Evolutionary conservation across 352 stramenopile genomes (phyloP), one percentile per base, ranked within the genome.

Genomic region (Blastocystis sp.): DNA sequence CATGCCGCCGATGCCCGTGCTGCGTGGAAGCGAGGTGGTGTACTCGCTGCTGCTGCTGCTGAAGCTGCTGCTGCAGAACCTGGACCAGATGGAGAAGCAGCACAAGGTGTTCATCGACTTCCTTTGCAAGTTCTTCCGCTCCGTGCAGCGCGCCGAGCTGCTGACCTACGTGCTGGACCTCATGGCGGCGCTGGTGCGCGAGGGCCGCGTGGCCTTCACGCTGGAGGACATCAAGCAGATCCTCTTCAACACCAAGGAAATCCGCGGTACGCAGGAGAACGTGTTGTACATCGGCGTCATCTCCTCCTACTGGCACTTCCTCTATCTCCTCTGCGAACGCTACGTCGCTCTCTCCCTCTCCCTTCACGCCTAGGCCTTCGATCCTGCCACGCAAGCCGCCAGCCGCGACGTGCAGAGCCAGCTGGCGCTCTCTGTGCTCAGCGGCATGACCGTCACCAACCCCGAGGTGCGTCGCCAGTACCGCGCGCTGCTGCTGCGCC

Each of bases 11-110:
- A 45, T 45, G 4, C 74, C 74, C 2, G 34, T 60, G 45, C 40
- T 84, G 4, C 34, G 48, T 28, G 28, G 53, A 2, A 67, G 60
- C 61, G 74, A 84, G 40, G 9, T 84, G 0, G 11, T 69, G n/a
- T 84, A 67, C 45, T 66, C 74, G 48, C 28, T 84, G 28, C 53
- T 59, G 41, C 60, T 84, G 34, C 61, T 84, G 10, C 14, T 84
- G 21, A 59, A 84, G 10, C 53, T 84, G 41, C 21, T 84, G 3
- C 23, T 62, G 5, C 45, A 17, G n/a, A 67, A 84, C 41, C 38
- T 84, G 9, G 14, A 14, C 2, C 34, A 70, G 38, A 19, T 84
- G 11, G 45, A 62, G n/a, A 59, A 84, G 21, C 74, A 84, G 23
- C 48, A 65, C 23, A 56, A 23, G 11, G 11, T 28, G 19, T 84